Evolutionary conservation across 2,329 filamentous ascomycete species (phyloP), one percentile per base, ranked within the genome.

Genomic region (Colletotrichum sojae): DNA sequence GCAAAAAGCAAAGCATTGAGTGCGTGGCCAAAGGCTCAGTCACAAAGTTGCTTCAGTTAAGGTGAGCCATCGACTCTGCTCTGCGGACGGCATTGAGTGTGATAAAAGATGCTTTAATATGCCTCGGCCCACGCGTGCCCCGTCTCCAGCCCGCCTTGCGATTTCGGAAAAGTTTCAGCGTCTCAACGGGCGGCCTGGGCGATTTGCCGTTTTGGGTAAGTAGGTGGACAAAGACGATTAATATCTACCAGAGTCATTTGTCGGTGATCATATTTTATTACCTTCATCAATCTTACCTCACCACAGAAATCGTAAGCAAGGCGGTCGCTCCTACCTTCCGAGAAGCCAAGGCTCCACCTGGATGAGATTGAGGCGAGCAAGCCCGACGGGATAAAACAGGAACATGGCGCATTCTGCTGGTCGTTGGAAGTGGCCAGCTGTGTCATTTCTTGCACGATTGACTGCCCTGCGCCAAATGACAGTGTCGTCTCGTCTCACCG

Each of bases 381-480:
- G 46, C 9, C 20, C 22, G 45, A 58, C 16, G 48, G 46, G 20
- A 52, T 22, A 51, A 60, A 55, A 60, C 18, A 36, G 31, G 65
- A 54, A 45, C 61, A 27, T 48, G 54, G 66, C 31, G 27, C 48
- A 36, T 39, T 51, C 40, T 54, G 39, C 39, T 25, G 57, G 25
- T 27, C 61, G 49, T 69, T 43, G 22, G 60, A 69, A 60, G 22
- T 63, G 67, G 45, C 39, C 56, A 70, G 63, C 56, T 70, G 63
- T 70, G 9, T 5, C 27, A 9, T 31, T 31, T 31, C 63, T 63
- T 70, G 62, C 62, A 39, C 51, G 27, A 52, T 60, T 55, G 43
- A 46, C 61, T 46, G 61, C 61, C 56, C 61, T 46, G 63, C 48
- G 43, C 48, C 61, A 18, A 51, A 36, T 60, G 49, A 55, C 31